phyloP scores from a whole-genome alignment of 352 stramenopile species.

The Globisporangium irregulare region DNA sequence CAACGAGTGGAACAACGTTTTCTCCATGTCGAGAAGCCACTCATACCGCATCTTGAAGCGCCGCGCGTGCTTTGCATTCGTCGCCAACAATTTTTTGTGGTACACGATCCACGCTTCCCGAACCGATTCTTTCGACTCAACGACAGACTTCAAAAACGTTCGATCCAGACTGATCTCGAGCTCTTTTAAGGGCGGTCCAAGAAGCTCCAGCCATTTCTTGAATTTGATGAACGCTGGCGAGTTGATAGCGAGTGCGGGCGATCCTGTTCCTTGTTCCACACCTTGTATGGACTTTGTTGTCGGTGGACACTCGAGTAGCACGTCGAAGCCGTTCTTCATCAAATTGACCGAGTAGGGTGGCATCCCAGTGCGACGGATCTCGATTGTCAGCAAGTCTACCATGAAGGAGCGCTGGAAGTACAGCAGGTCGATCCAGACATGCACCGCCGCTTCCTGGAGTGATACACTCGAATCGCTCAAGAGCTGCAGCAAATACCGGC shows the following conservation, averaged over 20 bases:
- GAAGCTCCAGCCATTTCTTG: conserved; percentile 60
- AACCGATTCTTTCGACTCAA: conserved; percentile 53
- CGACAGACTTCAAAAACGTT: conserved; percentile 49
- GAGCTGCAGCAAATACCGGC: conserved; percentile 58
- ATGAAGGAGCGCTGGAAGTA: conserved; percentile 51
- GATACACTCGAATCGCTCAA: conserved; percentile 29
- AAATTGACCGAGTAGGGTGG: conserved; percentile 68
- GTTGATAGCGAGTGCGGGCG: conserved; percentile 8
- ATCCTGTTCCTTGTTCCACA: background rate
- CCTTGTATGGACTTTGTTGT: background rate
- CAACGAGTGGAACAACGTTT: conserved; percentile 38
- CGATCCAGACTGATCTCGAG: conserved; percentile 60
- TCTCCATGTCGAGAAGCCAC: conserved; percentile 36
- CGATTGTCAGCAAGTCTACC: conserved; percentile 54
- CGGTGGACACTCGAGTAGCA: conserved; percentile 38
- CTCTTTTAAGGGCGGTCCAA: conserved; percentile 65
- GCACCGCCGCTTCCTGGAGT: conserved; percentile 48
- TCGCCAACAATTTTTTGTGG: conserved; percentile 37
- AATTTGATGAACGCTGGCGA: conserved; percentile 43
- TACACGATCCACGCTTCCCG: conserved; percentile 44
- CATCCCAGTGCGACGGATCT: conserved; percentile 48
- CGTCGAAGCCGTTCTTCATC: conserved; percentile 79
- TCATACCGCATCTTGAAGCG: conserved; percentile 36
- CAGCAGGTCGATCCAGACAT: conserved; percentile 72
- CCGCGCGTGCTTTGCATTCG: conserved; percentile 39